These are phyloP conservation scores for Pythium volutum DNA, from an alignment of 352 stramenopile genomes.

Conservation along the genomic window DNA sequence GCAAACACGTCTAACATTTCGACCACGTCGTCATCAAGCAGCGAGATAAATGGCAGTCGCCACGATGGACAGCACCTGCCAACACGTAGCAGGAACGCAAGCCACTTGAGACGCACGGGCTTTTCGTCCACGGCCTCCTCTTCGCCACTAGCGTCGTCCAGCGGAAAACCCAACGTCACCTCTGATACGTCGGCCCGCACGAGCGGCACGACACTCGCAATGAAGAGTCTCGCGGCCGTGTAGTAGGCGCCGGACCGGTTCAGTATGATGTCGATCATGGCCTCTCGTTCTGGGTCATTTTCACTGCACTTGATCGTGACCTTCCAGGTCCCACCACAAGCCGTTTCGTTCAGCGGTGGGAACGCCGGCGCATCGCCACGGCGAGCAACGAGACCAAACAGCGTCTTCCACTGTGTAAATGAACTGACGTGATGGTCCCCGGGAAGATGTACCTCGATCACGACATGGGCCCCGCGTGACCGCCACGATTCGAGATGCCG, in stretches of 20 bases:
- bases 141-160: neutral
- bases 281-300: neutral
- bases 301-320: neutral
- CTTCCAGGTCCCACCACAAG: neutral
- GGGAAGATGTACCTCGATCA: neutral
- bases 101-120: neutral
- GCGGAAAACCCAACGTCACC: neutral
- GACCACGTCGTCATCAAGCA: neutral
- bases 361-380: neutral
- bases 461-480: neutral
- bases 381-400: neutral
- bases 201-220: neutral
- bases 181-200: neutral
- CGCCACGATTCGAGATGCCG: neutral
- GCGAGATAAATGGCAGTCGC: neutral
- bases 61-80: neutral
- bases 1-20: neutral
- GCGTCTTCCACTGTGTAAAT: neutral
- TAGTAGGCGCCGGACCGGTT: neutral
- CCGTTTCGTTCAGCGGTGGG: neutral
- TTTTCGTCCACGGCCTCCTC: neutral
- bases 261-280: neutral
- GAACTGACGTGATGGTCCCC: neutral
- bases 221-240: neutral
- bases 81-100: neutral